phyloP scores from a whole-genome alignment of 352 stramenopile genomes.

The Phytopythium oedochilum region DNA sequence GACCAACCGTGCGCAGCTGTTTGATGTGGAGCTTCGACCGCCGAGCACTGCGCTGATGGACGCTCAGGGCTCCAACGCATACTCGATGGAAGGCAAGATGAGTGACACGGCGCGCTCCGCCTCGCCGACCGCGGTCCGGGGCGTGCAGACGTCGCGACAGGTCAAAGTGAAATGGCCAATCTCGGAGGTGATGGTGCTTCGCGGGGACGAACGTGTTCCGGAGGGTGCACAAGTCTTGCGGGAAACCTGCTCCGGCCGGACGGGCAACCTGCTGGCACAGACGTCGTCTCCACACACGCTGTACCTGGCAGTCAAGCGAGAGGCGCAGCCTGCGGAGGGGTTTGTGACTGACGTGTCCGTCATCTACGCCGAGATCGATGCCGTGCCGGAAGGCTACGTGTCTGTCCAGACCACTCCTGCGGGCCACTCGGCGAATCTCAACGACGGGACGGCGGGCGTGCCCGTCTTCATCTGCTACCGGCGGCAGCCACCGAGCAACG shows the following conservation, averaged over 20 bases:
- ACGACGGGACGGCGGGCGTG: conserved; percentile 67
- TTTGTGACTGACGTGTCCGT: conserved; percentile 77
- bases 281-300: conserved; percentile 66
- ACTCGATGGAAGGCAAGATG: conserved; percentile 60
- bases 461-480: conserved; percentile 86
- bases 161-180: conserved; percentile 76
- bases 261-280: conserved; percentile 69
- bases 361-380: conserved; percentile 85
- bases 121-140: conserved; percentile 45
- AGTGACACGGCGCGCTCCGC: conserved; percentile 51
- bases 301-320: conserved; percentile 70
- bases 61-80: conserved; percentile 20
- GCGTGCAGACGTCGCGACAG: conserved; percentile 51
- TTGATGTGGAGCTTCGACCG: conserved; percentile 67
- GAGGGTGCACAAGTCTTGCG: conserved; percentile 62
- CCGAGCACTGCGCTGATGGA: conserved; percentile 13
- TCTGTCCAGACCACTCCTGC: conserved; percentile 66
- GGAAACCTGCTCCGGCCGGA: conserved; percentile 66
- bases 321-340: conserved; percentile 34
- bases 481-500: conserved; percentile 4
- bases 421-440: conserved; percentile 76
- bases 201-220: conserved; percentile 66
- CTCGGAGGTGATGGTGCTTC: conserved; percentile 63
- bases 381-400: conserved; percentile 70
- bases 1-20: conserved; percentile 64